Evolutionary conservation across 1,284 basidiomycete species (phyloP), one percentile per base, ranked within the genome.

Genomic region (Somion occarium): DNA sequence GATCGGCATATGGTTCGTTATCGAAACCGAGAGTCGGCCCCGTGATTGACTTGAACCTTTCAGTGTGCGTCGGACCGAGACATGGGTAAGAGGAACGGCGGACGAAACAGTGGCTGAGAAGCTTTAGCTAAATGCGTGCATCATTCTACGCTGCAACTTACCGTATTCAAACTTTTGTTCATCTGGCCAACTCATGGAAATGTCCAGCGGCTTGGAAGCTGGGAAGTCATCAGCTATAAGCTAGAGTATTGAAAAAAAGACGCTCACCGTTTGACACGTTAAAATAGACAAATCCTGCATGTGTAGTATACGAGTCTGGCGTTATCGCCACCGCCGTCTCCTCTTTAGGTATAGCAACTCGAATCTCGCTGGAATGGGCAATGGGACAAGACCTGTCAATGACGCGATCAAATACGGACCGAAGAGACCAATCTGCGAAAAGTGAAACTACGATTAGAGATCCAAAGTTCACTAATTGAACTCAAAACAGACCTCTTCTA

Each of bases 371-470:
- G 2, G 73, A 71, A 25, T 65, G 64, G 23, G 86, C 75, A 49
- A 83, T 69, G 53, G 88, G 75, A 73, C 89, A 80, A 54, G 79
- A 61, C 62, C 76, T 71, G 3, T 82, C 75, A 38, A 96, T 76
- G 1, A 65, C 69, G 30, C 83, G 79, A 58, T 80, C 84, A 65
- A 94, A 96, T 4, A 95, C 61, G 24, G 77, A 80, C n/a, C 70
- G 64, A 47, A 95, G 75, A 2, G 87, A 88, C 82, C 91, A 94
- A 66, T 91, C 91, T 91, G 44, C n/a, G n/a, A n/a, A n/a, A n/a
- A n/a, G n/a, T 18, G 47, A 5, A 22, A 18, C 25, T 46, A 20
- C 9, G 12, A 46, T 18, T 12, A 38, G 24, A 48, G 46, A 3
- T 20, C 24, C 5, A 22, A 41, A 19, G 26, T 39, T 22, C 25